phyloP scores from a whole-genome alignment of 495 filamentous ascomycete species.

The Penicillium goetzii region DNA sequence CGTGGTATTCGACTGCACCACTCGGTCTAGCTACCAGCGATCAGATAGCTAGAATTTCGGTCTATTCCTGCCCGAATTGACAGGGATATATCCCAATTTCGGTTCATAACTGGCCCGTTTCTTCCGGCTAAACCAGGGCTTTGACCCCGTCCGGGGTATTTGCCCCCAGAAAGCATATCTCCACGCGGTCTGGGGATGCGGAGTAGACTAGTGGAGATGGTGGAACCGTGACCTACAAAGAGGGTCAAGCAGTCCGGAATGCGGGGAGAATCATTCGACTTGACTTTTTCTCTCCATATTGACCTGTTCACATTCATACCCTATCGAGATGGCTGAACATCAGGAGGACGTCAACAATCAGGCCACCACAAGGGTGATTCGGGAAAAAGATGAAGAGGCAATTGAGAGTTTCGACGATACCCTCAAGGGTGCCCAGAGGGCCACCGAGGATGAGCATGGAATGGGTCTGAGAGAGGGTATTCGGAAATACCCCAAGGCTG shows the following conservation, averaged over 20 bases:
- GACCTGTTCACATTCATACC: not conserved
- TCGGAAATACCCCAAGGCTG: constrained; percentile 48
- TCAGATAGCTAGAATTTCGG: constrained; percentile 1
- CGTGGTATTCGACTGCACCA: not conserved
- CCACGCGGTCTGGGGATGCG: constrained; percentile 17
- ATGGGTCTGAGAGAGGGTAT: constrained; percentile 21
- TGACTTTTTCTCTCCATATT: not conserved
- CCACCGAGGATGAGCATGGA: constrained; percentile 19
- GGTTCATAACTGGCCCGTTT: constrained; percentile 11
- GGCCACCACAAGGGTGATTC: constrained; percentile 16
- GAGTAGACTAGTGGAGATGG: constrained; percentile 8
- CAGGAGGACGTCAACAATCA: constrained; percentile 24
- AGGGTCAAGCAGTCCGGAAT: not conserved
- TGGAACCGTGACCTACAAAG: constrained; percentile 4
- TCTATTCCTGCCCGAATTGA: constrained; percentile 15
- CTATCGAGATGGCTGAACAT: constrained; percentile 22
- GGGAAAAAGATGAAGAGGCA: constrained; percentile 21
- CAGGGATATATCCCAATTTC: constrained; percentile 4
- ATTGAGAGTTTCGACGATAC: constrained; percentile 10
- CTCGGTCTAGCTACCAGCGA: not conserved
- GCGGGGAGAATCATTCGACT: constrained; percentile 1
- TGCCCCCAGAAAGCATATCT: constrained; percentile 5
- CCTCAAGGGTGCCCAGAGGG: constrained; percentile 21
- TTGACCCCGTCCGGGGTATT: constrained; percentile 5
- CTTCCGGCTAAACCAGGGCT: not conserved